phyloP scores from a whole-genome alignment of 208 protist genomes.

The Porcisia hertigi region DNA sequence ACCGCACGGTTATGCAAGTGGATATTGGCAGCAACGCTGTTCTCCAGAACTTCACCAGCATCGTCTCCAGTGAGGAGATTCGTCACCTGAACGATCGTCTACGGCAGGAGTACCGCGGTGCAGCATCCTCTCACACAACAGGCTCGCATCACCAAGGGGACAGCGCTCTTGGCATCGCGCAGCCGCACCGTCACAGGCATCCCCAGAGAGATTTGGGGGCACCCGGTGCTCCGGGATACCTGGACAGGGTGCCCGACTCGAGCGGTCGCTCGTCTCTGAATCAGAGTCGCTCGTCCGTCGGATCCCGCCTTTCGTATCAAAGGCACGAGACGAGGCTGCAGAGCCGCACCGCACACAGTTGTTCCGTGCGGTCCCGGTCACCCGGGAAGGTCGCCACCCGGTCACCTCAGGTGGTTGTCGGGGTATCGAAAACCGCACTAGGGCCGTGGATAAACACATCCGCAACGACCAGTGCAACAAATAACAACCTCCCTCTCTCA shows the following conservation, averaged over 20 bases:
- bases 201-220: slow-evolving; percentile 7
- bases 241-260: not conserved
- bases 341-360: slow-evolving; percentile 13
- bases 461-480: not conserved
- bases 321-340: slow-evolving; percentile 3
- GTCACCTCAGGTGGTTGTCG: not conserved
- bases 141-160: not conserved
- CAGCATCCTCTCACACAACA: not conserved
- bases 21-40: slow-evolving; percentile 62
- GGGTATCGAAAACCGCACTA: not conserved
- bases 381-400: slow-evolving; percentile 5
- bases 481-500: not conserved
- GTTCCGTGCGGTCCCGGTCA: slow-evolving; percentile 6
- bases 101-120: slow-evolving; percentile 15
- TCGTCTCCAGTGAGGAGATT: slow-evolving; percentile 33
- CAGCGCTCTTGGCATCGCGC: not conserved
- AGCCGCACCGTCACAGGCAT: slow-evolving; percentile 11
- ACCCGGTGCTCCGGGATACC: not conserved
- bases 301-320: slow-evolving; percentile 10
- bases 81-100: slow-evolving; percentile 31
- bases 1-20: slow-evolving; percentile 39
- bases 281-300: slow-evolving; percentile 18
- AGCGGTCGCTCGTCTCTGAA: slow-evolving; percentile 12
- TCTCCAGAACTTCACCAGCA: slow-evolving; percentile 35
- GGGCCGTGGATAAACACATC: slow-evolving; percentile 1